Conservation (phyloP, 1,284 basidiomycete species). For the Papiliotrema flavescens region DNA sequence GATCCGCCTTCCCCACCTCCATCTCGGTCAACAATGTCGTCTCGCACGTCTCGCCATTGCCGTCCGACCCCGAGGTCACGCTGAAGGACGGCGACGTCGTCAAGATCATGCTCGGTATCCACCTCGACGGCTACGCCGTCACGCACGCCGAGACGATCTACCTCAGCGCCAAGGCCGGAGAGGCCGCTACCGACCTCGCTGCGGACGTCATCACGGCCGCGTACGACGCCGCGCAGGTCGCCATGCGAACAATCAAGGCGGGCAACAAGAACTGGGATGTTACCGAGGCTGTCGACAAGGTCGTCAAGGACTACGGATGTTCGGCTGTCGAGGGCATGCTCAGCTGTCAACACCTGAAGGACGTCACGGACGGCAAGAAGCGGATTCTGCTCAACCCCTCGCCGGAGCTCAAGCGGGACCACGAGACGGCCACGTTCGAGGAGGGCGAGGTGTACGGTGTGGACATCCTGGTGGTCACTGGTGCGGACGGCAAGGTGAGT, state of each 20-base stretch:
- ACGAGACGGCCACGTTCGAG: constrained; percentile 77
- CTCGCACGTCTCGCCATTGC: constrained; percentile 58
- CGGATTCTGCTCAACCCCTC: constrained; percentile 86
- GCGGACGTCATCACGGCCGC: constrained; percentile 93
- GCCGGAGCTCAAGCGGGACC: constrained; percentile 75
- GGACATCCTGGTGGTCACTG: constrained; percentile 85
- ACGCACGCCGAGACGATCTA: constrained; percentile 82
- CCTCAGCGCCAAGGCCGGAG: constrained; percentile 65
- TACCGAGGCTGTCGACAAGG: constrained; percentile 77
- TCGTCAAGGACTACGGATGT: constrained; percentile 70
- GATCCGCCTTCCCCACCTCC: constrained; percentile 89
- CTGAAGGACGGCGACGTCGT: constrained; percentile 89
- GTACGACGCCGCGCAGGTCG: constrained; percentile 85
- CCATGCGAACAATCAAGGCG: constrained; percentile 78
- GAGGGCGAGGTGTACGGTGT: constrained; percentile 96
- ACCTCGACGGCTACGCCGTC: constrained; percentile 74
- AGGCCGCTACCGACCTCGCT: constrained; percentile 57
- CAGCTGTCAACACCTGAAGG: constrained; percentile 66
- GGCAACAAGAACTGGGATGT: constrained; percentile 94
- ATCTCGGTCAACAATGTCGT: constrained; percentile 79
- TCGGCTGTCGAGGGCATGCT: constrained; percentile 81
- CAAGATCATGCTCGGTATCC: constrained; percentile 91
- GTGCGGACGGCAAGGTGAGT: constrained; percentile 78
- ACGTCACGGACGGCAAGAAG: constrained; percentile 96
- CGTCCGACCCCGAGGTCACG: constrained; percentile 61